These are phyloP conservation scores for Thelonectria blattea DNA, from an alignment of 2,329 filamentous ascomycete genomes.

Conservation along the genomic window DNA sequence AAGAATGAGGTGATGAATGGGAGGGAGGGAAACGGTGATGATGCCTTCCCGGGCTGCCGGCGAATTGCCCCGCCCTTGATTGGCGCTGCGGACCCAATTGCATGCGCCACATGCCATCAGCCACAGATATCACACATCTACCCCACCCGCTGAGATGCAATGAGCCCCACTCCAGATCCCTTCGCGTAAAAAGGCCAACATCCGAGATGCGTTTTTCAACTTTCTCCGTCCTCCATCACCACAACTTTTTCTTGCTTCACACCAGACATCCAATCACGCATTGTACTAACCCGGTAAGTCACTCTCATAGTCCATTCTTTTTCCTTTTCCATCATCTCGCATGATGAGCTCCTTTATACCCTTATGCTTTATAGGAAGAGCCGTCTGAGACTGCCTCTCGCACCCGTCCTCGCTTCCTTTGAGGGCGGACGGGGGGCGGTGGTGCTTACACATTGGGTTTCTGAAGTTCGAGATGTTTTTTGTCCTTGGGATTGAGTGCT, in stretches of 20 bases:
- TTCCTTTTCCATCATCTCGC: conserved; percentile 30
- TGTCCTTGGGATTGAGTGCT: conserved; percentile 8
- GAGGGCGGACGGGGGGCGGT: conserved; percentile 46
- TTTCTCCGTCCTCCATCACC: conserved; percentile 24
- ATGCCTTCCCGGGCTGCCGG: conserved; percentile 19
- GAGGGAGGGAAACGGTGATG: conserved; percentile 25
- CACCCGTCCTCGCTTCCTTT: conserved; percentile 24
- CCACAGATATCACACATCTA: not conserved
- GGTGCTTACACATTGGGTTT: conserved; percentile 55
- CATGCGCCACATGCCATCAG: not conserved
- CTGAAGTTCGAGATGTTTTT: conserved; percentile 46
- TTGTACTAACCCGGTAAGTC: not conserved
- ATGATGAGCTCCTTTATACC: conserved; percentile 52
- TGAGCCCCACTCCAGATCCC: conserved; percentile 21
- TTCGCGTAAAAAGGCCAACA: conserved; percentile 13
- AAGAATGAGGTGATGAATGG: conserved; percentile 26
- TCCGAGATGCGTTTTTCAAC: conserved; percentile 27
- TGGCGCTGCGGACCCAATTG: conserved; percentile 20
- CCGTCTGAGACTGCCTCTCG: conserved; percentile 52
- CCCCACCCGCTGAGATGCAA: not conserved
- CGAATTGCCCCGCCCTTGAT: conserved; percentile 16
- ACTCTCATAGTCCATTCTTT: not conserved
- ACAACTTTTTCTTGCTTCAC: not conserved
- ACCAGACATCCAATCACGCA: not conserved
- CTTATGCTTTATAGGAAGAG: conserved; percentile 51